Evolutionary conservation across 1,284 basidiomycete species (phyloP).

Genomic region (Naganishia albida): DNA sequence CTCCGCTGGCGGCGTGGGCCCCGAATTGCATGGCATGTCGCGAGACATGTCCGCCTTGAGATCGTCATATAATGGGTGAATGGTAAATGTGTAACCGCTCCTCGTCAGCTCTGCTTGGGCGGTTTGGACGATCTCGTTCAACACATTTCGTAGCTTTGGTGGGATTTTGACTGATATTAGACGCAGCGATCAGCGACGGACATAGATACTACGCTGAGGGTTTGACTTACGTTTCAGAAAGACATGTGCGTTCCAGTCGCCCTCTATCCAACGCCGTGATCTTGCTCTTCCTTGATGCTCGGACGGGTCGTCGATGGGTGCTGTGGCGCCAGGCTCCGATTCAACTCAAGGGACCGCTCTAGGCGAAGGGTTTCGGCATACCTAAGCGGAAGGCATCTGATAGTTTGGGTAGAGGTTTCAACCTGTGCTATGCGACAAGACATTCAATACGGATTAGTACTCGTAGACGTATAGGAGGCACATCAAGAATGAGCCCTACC

Average conservation of each 20-base stretch:
- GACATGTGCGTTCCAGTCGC: slow-evolving; percentile 52
- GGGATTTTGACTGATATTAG: slow-evolving; percentile 36
- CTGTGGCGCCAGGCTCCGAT: slow-evolving; percentile 9
- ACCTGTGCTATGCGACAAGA: slow-evolving; percentile 9
- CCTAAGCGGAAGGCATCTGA: slow-evolving; percentile 9
- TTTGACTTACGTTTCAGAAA: slow-evolving; percentile 44
- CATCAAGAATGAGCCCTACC: neutral
- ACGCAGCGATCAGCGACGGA: neutral
- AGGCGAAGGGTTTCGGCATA: neutral
- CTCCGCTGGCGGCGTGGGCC: neutral
- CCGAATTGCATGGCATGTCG: slow-evolving; percentile 12
- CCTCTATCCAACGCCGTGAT: slow-evolving; percentile 49
- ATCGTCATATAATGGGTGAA: slow-evolving; percentile 35
- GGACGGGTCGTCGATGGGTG: slow-evolving; percentile 44
- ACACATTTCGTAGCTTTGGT: slow-evolving; percentile 23
- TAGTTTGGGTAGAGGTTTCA: slow-evolving; percentile 11
- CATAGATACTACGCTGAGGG: neutral
- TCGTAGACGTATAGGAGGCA: neutral
- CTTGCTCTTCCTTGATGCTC: slow-evolving; percentile 49
- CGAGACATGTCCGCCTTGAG: slow-evolving; percentile 24
- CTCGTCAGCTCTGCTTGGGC: slow-evolving; percentile 21
- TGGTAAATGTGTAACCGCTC: slow-evolving; percentile 15
- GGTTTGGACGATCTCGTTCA: slow-evolving; percentile 35
- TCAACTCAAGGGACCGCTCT: neutral
- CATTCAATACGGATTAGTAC: neutral